Conservation (phyloP, 2,329 filamentous ascomycete genomes). For the Cladophialophora bantiana region DNA sequence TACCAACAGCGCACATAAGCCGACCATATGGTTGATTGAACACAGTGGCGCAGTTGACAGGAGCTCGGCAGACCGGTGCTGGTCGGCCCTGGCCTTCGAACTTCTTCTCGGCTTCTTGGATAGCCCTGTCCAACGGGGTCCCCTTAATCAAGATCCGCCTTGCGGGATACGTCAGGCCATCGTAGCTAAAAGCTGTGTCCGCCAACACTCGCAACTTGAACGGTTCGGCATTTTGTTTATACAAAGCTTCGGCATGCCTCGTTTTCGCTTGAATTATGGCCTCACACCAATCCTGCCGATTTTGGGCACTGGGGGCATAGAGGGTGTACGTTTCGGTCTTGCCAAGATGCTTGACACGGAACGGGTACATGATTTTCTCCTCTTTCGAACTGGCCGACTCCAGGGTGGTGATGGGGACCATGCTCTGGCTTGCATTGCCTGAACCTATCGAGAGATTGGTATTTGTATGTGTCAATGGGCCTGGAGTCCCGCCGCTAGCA, state of each 20-base stretch:
- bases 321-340: slow-evolving; percentile 86
- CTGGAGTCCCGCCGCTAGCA: slow-evolving; percentile 53
- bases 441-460: slow-evolving; percentile 72
- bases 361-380: slow-evolving; percentile 87
- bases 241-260: slow-evolving; percentile 84
- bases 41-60: slow-evolving; percentile 90
- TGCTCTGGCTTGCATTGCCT: slow-evolving; percentile 57
- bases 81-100: slow-evolving; percentile 70
- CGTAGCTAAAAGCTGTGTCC: slow-evolving; percentile 87
- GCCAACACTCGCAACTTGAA: slow-evolving; percentile 92
- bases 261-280: slow-evolving; percentile 97
- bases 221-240: slow-evolving; percentile 92
- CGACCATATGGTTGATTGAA: slow-evolving; percentile 83
- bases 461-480: slow-evolving; percentile 67
- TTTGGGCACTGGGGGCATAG: slow-evolving; percentile 78
- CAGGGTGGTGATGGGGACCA: slow-evolving; percentile 56
- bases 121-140: slow-evolving; percentile 89
- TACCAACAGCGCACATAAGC: slow-evolving; percentile 90
- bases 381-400: slow-evolving; percentile 66
- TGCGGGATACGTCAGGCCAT: slow-evolving; percentile 56
- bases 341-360: slow-evolving; percentile 93
- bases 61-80: slow-evolving; percentile 80
- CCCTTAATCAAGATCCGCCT: slow-evolving; percentile 79
- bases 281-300: slow-evolving; percentile 85
- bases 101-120: slow-evolving; percentile 82